Evolutionary conservation across 1,139 yeast genomes (phyloP), one percentile per base, ranked within the genome.

Genomic region (Debaryomyces nepalensis): DNA sequence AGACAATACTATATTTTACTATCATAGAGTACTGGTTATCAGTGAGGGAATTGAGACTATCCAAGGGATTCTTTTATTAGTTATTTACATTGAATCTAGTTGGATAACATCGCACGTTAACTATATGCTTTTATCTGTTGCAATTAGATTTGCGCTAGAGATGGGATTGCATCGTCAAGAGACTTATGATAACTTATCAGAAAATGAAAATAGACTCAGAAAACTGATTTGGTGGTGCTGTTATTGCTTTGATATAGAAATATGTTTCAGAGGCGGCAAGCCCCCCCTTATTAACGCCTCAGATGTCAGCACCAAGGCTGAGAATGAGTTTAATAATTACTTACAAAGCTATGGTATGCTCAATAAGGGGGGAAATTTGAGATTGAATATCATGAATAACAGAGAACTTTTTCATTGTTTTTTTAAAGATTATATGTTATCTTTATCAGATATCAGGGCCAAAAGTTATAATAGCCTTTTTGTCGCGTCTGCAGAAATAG

Each of bases 151-250:
- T 49, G 87, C 88, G 0, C 82, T 77, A 49, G 84, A 80, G 38
- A 60, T 84, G 43, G 95, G 95, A 0, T 63, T 87, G 18, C 87
- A 86, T 54, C 63, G 88, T 24, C 63, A 62, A 11, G 88, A 84
- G 48, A 61, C 77, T 2, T 72, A 73, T 39, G 51, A 53, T 5
- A 69, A 72, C 0, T 51, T 79, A 18, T 43, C 70, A 0, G 49
- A 51, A 0, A 63, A 57, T 3, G 84, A 79, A 33, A 66, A 65
- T 5, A 50, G 56, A 4, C 58, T 62, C 8, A 63, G 81, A 22
- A 61, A 77, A 29, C 58, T 60, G 8, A 44, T 82, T 2, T 85
- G 86, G 82, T 79, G 84, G 80, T 47, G 64, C 26, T 74, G 84
- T 44, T 81, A 78, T 48, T 59, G 64, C 34, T 57, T 71, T 33